Evolutionary conservation across 2,329 filamentous ascomycete genomes (phyloP), one percentile per base, ranked within the genome.

Genomic region (Apiospora koreana): DNA sequence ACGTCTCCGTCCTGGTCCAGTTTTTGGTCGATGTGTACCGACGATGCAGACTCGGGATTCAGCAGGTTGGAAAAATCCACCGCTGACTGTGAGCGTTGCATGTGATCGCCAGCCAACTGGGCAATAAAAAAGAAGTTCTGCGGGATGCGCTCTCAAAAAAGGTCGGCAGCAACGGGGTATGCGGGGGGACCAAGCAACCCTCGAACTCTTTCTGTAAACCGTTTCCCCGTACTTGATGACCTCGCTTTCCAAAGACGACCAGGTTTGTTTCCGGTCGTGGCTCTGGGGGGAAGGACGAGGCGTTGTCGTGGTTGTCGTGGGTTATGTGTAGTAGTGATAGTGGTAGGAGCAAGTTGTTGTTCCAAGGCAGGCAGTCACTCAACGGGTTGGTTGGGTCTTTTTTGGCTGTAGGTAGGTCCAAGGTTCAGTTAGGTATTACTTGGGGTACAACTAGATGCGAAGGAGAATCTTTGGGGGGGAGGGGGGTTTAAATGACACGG

Each of bases 31-130:
- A 67, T 71, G 74, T 66, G 70, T 74, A 54, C 64, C 71, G 78
- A 81, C 73, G 73, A 82, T 77, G 72, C 73, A 69, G 82, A 80
- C 74, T 86, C 85, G 65, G 91, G 91, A 79, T 93, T 93, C 79
- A 94, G 88, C 80, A 93, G 89, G 86, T 89, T 92, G 80, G 89
- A 89, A 82, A 93, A 92, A 87, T 92, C 91, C 83, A 92, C 89
- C 81, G 91, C 89, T 76, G 91, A 92, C 78, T 88, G 86, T 86
- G 89, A 87, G 82, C 89, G 89, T 88, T 93, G 91, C 91, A 94
- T 93, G 87, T 91, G 90, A 90, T 85, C 80, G 82, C 79, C 79
- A 78, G 78, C 78, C 78, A 75, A 76, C 74, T 73, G 77, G 78
- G 77, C 78, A 75, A 74, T 43, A 43, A 69, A 65, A 43, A 69